These are phyloP conservation scores for Tuber umbilicatum DNA, from an alignment of 495 filamentous ascomycete species.

Conservation along the genomic window DNA sequence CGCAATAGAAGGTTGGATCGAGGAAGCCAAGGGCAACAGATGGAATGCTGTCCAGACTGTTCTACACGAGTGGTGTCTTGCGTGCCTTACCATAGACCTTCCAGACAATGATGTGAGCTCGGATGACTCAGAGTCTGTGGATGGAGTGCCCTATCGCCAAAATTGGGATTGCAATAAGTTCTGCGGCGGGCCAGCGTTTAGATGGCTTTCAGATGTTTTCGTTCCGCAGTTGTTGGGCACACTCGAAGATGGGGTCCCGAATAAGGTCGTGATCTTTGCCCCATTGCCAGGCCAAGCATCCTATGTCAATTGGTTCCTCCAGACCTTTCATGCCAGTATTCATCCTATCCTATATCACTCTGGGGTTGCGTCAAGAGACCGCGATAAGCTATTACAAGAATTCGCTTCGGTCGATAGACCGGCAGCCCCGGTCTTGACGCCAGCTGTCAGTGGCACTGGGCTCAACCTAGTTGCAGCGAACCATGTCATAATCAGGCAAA, in stretches of 20 bases:
- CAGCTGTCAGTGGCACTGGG: not conserved
- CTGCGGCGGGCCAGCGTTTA: not conserved
- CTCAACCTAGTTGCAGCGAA: not conserved
- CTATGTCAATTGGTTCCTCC: constrained; percentile 1
- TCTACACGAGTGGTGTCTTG: too few species aligned
- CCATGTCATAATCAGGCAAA: not conserved
- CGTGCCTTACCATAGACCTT: too few species aligned
- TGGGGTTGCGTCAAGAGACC: not conserved
- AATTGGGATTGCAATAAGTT: not conserved
- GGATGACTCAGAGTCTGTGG: too few species aligned
- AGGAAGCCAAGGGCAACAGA: too few species aligned
- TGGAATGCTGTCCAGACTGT: too few species aligned
- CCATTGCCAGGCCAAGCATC: constrained; percentile 9
- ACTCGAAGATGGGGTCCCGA: not conserved
- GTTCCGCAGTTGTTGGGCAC: not conserved
- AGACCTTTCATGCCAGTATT: not conserved
- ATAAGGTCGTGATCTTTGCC: constrained; percentile 9
- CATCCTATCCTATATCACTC: not conserved
- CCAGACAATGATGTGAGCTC: too few species aligned
- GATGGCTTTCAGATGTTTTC: not conserved
- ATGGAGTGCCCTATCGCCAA: too few species aligned
- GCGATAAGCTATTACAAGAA: not conserved
- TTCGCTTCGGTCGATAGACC: not conserved
- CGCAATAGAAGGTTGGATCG: too few species aligned
- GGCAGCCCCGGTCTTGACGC: not conserved